phyloP scores from a whole-genome alignment of 2,329 filamentous ascomycete genomes.

The Botrytis tulipae region DNA sequence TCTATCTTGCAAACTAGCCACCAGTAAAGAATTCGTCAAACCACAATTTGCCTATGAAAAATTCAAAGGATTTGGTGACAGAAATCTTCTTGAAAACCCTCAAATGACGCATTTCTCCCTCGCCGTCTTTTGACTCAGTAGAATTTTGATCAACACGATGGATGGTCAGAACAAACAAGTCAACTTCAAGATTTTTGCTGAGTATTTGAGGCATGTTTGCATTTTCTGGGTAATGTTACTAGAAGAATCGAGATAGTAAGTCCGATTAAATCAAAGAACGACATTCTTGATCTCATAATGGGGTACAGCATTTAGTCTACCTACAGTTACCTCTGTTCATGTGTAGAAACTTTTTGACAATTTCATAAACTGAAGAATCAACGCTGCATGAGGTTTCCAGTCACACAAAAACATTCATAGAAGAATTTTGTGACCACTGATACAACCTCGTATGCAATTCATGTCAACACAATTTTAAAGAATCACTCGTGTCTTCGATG shows the following conservation, averaged over 20 bases:
- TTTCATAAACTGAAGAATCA: too few relatives aligned
- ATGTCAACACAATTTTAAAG: not conserved
- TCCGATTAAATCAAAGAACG: not conserved
- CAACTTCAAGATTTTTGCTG: too few relatives aligned
- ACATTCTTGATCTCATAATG: not conserved
- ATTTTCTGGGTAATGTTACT: not conserved
- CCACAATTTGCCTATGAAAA: not conserved
- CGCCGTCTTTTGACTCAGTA: too few relatives aligned
- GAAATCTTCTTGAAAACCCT: not conserved
- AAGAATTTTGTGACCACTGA: too few relatives aligned
- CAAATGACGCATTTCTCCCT: not conserved
- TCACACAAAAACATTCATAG: too few relatives aligned
- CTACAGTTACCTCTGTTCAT: too few relatives aligned
- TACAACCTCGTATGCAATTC: not conserved
- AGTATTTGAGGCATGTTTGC: not conserved
- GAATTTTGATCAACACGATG: not conserved
- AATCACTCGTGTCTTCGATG: too few relatives aligned
- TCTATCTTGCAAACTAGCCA: rapidly evolving
- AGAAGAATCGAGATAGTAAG: not conserved
- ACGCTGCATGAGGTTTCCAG: too few relatives aligned
- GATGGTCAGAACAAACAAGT: not conserved
- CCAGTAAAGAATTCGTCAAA: not conserved
- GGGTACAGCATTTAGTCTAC: not conserved
- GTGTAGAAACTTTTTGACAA: too few relatives aligned
- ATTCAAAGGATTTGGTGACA: not conserved